Evolutionary conservation across 768 basidiomycete species (phyloP).

Genomic region (Cyclocybe cylindracea): DNA sequence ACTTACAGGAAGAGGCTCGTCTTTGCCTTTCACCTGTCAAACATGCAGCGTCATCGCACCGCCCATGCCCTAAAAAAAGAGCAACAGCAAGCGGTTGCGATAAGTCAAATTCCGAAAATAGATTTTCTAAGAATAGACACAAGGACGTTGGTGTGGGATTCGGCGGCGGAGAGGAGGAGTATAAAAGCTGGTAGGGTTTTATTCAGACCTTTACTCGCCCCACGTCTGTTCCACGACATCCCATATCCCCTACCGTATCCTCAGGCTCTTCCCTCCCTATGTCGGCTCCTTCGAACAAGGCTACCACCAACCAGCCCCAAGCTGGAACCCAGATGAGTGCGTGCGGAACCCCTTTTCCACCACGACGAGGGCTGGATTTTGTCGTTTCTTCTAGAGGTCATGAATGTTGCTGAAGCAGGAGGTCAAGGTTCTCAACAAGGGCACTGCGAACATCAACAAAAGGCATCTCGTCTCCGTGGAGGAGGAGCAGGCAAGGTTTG

Average conservation of each 20-base stretch:
- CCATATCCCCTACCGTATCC: constrained; percentile 1
- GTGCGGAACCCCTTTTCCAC: constrained; percentile 21
- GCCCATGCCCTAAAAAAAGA: no score
- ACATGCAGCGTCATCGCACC: no score
- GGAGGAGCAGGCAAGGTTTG: constrained; percentile 69
- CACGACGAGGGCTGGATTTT: no score
- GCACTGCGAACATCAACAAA: constrained; percentile 43
- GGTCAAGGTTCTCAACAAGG: constrained; percentile 23
- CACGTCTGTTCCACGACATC: neutral
- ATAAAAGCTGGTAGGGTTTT: neutral
- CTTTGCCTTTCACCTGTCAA: no score
- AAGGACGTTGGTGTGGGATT: constrained; percentile 4
- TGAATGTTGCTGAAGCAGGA: constrained; percentile 38
- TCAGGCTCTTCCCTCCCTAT: neutral
- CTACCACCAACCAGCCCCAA: constrained; percentile 56
- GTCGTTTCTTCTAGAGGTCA: constrained; percentile 34
- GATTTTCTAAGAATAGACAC: constrained; percentile 13
- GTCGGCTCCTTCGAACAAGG: constrained; percentile 25
- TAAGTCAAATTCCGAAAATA: constrained; percentile 10
- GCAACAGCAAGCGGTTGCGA: neutral
- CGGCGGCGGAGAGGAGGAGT: neutral
- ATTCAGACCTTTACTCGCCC: neutral
- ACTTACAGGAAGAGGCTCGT: no score
- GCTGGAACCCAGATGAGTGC: constrained; percentile 64
- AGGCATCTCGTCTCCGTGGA: constrained; percentile 64